phyloP scores from a whole-genome alignment of 805 yeast genomes.

The Danielozyma ontarioensis region DNA sequence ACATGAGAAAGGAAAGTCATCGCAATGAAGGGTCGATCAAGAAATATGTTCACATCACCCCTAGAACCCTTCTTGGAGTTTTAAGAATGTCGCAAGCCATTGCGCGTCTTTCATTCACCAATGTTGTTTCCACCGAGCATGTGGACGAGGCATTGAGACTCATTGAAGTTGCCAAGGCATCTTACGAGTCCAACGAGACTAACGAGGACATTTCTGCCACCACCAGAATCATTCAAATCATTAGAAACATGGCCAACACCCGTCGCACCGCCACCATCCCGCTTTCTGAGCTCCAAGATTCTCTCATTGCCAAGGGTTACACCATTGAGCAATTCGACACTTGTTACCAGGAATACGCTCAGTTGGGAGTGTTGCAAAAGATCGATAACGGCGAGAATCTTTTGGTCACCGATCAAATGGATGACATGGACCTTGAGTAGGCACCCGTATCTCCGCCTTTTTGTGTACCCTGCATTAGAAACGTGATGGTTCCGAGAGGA shows the following conservation, averaged over 20 bases:
- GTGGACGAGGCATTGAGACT: slow-evolving; percentile 95
- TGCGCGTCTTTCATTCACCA: slow-evolving; percentile 81
- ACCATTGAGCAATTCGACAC: slow-evolving; percentile 72
- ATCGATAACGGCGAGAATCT: slow-evolving; percentile 65
- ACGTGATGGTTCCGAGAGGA: neutral
- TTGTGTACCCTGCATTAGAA: neutral
- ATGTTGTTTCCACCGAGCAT: slow-evolving; percentile 66
- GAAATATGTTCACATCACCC: slow-evolving; percentile 89
- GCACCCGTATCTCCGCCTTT: slow-evolving; percentile 11
- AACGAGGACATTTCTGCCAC: slow-evolving; percentile 46
- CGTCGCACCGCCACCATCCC: slow-evolving; percentile 23
- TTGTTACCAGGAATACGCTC: slow-evolving; percentile 70
- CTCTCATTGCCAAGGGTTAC: slow-evolving; percentile 75
- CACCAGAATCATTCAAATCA: slow-evolving; percentile 66
- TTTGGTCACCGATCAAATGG: slow-evolving; percentile 46
- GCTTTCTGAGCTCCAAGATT: slow-evolving; percentile 50
- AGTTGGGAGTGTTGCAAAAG: slow-evolving; percentile 69
- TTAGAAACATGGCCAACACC: slow-evolving; percentile 51
- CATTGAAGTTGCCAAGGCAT: slow-evolving; percentile 79
- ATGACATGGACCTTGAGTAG: slow-evolving; percentile 30
- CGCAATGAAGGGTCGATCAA: slow-evolving; percentile 67
- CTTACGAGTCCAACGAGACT: slow-evolving; percentile 56
- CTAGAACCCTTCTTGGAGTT: slow-evolving; percentile 88
- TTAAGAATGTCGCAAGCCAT: slow-evolving; percentile 91
- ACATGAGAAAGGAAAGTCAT: slow-evolving; percentile 88